Evolutionary conservation across 768 basidiomycete species (phyloP).

Genomic region (Mycena pura): DNA sequence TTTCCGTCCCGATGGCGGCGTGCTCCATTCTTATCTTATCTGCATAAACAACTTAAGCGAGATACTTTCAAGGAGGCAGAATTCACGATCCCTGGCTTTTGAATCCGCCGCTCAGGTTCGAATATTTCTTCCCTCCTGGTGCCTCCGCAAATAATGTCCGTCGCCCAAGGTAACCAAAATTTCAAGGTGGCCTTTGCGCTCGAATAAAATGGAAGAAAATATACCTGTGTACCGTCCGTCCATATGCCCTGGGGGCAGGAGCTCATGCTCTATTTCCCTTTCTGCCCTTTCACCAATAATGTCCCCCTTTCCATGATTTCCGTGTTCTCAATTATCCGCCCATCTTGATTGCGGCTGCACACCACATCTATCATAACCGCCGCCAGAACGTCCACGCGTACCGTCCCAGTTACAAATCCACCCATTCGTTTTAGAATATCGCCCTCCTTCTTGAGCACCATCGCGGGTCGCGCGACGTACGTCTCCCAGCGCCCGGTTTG

Average conservation of each 20-base stretch:
- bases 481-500: slow-evolving; percentile 4
- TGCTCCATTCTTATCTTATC: too few species aligned
- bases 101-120: not conserved
- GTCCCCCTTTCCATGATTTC: too few species aligned
- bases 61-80: too few species aligned
- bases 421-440: not conserved
- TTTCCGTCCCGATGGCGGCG: too few species aligned
- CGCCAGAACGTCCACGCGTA: slow-evolving; percentile 5
- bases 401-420: not conserved
- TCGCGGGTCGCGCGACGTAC: slow-evolving; percentile 4
- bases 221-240: too few species aligned
- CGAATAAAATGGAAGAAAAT: not conserved
- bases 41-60: too few species aligned
- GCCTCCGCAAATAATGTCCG: not conserved
- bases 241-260: too few species aligned
- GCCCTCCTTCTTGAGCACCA: not conserved
- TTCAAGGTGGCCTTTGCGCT: not conserved
- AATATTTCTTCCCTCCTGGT: not conserved
- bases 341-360: not conserved
- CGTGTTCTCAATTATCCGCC: not conserved
- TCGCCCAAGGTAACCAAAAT: not conserved
- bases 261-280: too few species aligned
- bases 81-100: too few species aligned
- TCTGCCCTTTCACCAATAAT: too few species aligned
- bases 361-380: slow-evolving; percentile 9